A percentile compares a stretch with the other conserved stretches of the same genome.
phyloP scores from a whole-genome alignment of 305 asterid species.

The Rubia balearica region DNA sequence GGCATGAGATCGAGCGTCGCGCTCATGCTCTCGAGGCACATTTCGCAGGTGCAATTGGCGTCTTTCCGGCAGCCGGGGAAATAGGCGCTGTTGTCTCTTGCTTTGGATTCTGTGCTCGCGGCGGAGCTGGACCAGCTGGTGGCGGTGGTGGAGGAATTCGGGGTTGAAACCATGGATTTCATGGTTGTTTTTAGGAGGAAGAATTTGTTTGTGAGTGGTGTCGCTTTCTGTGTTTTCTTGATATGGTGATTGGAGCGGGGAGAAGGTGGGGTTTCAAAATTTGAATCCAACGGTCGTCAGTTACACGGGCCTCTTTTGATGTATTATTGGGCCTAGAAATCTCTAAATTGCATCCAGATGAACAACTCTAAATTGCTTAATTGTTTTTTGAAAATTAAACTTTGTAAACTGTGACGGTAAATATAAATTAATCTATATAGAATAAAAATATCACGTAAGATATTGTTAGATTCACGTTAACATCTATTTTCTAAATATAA shows the following conservation, averaged over 20 bases:
- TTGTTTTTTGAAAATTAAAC: too few relatives aligned
- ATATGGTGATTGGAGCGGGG: background rate
- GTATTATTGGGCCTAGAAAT: background rate
- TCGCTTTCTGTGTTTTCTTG: background rate
- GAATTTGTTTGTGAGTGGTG: background rate
- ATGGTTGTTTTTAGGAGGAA: constrained; percentile 21
- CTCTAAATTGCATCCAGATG: background rate
- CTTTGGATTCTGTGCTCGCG: constrained; percentile 40
- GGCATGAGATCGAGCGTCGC: constrained; percentile 84
- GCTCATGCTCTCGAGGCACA: constrained; percentile 71
- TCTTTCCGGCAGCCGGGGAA: constrained; percentile 77
- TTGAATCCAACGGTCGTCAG: constrained; percentile 50
- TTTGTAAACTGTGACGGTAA: too few relatives aligned
- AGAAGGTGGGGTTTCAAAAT: constrained; percentile 28
- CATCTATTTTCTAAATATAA: too few relatives aligned
- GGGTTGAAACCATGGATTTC: constrained; percentile 39
- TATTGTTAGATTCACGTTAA: too few relatives aligned
- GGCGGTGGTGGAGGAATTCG: constrained; percentile 39
- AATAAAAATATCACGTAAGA: too few relatives aligned
- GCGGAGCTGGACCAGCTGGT: constrained; percentile 24
- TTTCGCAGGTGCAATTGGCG: constrained; percentile 72
- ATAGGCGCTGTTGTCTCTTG: constrained; percentile 43
- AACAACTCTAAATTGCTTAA: too few relatives aligned
- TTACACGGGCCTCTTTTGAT: background rate
- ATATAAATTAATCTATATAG: too few relatives aligned